Conservation (phyloP, 169 alveolate genomes). For the Plasmodium billcollinsi region DNA sequence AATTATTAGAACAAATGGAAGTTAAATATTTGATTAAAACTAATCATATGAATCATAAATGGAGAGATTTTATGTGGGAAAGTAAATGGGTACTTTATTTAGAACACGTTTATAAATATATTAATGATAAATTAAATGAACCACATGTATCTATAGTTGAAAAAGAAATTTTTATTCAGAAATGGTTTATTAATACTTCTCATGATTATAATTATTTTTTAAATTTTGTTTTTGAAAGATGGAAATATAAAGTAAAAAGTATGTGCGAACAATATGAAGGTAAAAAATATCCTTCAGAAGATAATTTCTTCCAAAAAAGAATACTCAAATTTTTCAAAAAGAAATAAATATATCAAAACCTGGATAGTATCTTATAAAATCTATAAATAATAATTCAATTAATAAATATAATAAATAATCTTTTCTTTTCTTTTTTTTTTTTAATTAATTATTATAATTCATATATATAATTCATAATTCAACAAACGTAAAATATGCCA, state of each 20-base stretch:
- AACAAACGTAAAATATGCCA: too few species aligned
- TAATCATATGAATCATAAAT: not conserved
- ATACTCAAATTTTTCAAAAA: not conserved
- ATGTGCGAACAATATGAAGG: not conserved
- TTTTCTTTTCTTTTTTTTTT: not conserved
- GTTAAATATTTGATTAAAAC: constrained; percentile 5
- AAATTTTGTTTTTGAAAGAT: constrained; percentile 1
- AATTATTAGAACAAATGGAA: constrained; percentile 12
- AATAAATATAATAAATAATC: not conserved
- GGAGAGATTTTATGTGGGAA: constrained; percentile 12
- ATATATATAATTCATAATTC: too few species aligned
- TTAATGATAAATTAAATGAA: constrained; percentile 7
- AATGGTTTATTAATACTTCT: not conserved
- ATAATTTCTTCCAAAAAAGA: not conserved
- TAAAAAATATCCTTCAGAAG: not conserved
- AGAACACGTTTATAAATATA: constrained; percentile 3
- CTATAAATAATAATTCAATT: not conserved
- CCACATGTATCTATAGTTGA: not conserved
- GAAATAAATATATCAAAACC: not conserved
- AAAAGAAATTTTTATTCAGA: constrained; percentile 9
- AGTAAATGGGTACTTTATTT: constrained; percentile 7
- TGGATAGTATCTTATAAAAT: not conserved
- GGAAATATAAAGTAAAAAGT: not conserved
- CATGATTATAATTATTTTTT: constrained; percentile 15
- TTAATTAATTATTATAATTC: too few species aligned